These are phyloP conservation scores for Gracilariopsis chorda DNA, from an alignment of 23 red algal species.

Conservation along the genomic window DNA sequence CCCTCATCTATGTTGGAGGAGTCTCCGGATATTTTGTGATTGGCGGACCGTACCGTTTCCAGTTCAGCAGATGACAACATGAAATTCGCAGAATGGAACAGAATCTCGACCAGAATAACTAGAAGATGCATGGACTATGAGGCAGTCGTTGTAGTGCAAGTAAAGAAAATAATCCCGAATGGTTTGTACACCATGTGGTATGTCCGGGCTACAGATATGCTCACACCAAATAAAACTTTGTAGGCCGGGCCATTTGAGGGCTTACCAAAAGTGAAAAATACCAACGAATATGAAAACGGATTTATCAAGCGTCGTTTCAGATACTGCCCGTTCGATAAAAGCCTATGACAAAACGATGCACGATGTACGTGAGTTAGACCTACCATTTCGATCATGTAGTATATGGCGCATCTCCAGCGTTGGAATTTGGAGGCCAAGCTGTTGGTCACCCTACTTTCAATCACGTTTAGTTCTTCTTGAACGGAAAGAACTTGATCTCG, in stretches of 20 bases:
- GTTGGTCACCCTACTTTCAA: background rate
- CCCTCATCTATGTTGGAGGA: background rate
- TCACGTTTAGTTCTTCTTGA: conserved; percentile 12
- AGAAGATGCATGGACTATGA: background rate
- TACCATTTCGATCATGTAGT: conserved; percentile 38
- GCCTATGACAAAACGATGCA: background rate
- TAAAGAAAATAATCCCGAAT: background rate
- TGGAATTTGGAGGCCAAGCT: conserved; percentile 21
- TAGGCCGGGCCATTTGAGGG: conserved; percentile 16
- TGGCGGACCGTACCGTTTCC: background rate
- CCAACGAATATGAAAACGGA: background rate
- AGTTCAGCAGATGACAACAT: background rate
- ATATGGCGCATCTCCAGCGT: background rate
- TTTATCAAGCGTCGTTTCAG: background rate
- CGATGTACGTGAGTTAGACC: background rate
- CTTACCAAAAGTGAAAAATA: conserved; percentile 8
- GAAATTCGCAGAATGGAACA: background rate
- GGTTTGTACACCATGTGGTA: conserved; percentile 13
- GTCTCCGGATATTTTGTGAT: background rate
- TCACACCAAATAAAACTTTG: background rate
- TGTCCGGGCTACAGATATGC: background rate
- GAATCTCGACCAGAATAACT: background rate
- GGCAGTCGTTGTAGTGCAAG: background rate
- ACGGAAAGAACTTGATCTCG: conserved; percentile 3
- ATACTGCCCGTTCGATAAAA: conserved; percentile 9